Percentiles rank a stretch among this genome's conserved stretches.
These are phyloP conservation scores for Trichoderma sp. DNA, from an alignment of 2,329 filamentous ascomycete species.

Conservation along the genomic window DNA sequence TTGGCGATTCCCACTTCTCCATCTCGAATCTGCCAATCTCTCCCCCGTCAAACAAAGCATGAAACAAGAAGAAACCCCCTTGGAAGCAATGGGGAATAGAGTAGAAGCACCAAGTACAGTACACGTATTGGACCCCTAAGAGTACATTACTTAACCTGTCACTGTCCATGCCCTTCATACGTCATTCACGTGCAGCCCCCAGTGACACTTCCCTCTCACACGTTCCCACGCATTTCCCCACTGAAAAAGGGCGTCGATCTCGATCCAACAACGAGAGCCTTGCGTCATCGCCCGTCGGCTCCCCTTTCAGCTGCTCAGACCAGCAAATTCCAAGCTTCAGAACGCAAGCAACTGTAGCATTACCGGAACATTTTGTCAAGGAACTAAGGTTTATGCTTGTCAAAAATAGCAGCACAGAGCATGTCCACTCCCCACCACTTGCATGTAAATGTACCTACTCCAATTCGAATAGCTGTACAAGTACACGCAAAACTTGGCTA, in stretches of 20 bases:
- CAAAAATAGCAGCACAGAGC: not conserved
- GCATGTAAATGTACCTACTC: not conserved
- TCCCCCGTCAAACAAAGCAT: not conserved
- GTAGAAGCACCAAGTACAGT: not conserved
- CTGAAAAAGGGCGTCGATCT: not conserved
- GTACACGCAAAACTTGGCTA: not conserved
- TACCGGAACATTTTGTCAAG: not conserved
- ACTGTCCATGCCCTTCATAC: not conserved
- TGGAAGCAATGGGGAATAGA: not conserved
- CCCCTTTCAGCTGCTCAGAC: not conserved
- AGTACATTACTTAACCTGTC: not conserved
- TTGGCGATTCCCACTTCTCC: not conserved
- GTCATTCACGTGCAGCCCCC: slow-evolving; percentile 13
- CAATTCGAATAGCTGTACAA: not conserved
- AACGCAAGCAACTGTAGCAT: not conserved
- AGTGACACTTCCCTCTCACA: not conserved
- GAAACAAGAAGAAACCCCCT: not conserved
- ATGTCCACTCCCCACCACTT: not conserved
- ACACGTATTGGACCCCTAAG: not conserved
- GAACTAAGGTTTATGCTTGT: not conserved
- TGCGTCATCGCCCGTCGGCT: not conserved
- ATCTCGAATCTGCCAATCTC: not conserved
- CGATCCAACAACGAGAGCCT: not conserved
- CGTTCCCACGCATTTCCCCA: not conserved
- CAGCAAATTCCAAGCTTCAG: not conserved